A percentile compares a stretch with the other conserved stretches of the same genome.
Conservation (phyloP, 108 stramenopile genomes). For the Asterionellopsis glacialis region DNA sequence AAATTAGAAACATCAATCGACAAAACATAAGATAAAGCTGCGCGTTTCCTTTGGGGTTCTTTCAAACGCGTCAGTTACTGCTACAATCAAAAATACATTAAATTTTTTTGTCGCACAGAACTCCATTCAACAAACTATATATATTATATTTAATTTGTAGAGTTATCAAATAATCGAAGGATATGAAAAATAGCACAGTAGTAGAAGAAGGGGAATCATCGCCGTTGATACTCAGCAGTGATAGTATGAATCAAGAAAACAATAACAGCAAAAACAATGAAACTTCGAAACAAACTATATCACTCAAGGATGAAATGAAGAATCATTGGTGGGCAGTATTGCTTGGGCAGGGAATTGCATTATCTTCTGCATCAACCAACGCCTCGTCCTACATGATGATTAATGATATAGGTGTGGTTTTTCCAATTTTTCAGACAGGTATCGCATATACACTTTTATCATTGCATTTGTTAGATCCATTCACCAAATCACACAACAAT, state of each 20-base stretch:
- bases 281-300: no score
- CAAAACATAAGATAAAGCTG: no score
- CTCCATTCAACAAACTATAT: no score
- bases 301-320: no score
- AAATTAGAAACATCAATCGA: no score
- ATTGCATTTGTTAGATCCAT: constrained; percentile 21
- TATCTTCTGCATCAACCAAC: constrained; percentile 53
- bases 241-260: no score
- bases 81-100: no score
- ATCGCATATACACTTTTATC: constrained; percentile 26
- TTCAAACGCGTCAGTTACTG: no score
- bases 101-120: no score
- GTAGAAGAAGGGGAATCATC: background rate
- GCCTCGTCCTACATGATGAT: constrained; percentile 56
- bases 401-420: constrained; percentile 23
- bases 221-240: no score
- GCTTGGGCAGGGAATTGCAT: constrained; percentile 55
- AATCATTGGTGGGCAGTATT: constrained; percentile 17
- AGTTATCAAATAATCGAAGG: background rate
- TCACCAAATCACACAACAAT: no score
- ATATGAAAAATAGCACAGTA: background rate
- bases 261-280: background rate
- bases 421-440: constrained; percentile 34
- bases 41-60: no score
- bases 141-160: background rate